Percentiles rank a stretch among this genome's conserved stretches.
phyloP scores from a whole-genome alignment of 352 stramenopile genomes.

The Pythium guiyangense region DNA sequence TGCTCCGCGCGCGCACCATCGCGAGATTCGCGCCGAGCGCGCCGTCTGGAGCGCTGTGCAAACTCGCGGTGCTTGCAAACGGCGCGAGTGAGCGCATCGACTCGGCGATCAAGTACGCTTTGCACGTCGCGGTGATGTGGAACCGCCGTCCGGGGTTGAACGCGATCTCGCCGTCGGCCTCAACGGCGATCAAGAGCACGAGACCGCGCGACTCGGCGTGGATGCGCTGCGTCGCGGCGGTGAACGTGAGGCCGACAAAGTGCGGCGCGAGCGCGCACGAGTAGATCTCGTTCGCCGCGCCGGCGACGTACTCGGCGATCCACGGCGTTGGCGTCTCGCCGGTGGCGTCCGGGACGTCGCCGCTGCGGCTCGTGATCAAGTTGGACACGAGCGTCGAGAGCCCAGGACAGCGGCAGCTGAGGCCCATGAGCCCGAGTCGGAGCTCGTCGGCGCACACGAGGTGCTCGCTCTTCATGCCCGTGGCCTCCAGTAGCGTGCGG shows the following conservation, averaged over 20 bases:
- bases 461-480: slow-evolving; percentile 60
- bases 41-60: slow-evolving; percentile 11
- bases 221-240: slow-evolving; percentile 59
- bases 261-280: slow-evolving; percentile 45
- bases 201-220: slow-evolving; percentile 67
- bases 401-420: slow-evolving; percentile 77
- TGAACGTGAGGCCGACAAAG: slow-evolving; percentile 76
- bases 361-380: slow-evolving; percentile 72
- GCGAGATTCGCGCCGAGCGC: slow-evolving; percentile 22
- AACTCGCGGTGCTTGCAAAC: slow-evolving; percentile 25
- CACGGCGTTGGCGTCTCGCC: slow-evolving; percentile 20
- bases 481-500: slow-evolving; percentile 67
- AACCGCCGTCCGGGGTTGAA: slow-evolving; percentile 74
- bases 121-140: slow-evolving; percentile 43
- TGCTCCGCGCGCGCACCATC: slow-evolving; percentile 28
- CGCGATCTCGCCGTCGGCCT: slow-evolving; percentile 53
- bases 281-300: slow-evolving; percentile 82
- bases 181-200: slow-evolving; percentile 72
- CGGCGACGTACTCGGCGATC: slow-evolving; percentile 74
- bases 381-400: slow-evolving; percentile 85
- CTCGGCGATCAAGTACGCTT: slow-evolving; percentile 76
- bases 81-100: slow-evolving; percentile 48
- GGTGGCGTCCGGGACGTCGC: slow-evolving; percentile 22
- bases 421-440: slow-evolving; percentile 77
- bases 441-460: slow-evolving; percentile 80